Base-by-base conservation (phyloP, 2,329 filamentous ascomycete genomes). In the Pseudogymnoascus sp. region DNA sequence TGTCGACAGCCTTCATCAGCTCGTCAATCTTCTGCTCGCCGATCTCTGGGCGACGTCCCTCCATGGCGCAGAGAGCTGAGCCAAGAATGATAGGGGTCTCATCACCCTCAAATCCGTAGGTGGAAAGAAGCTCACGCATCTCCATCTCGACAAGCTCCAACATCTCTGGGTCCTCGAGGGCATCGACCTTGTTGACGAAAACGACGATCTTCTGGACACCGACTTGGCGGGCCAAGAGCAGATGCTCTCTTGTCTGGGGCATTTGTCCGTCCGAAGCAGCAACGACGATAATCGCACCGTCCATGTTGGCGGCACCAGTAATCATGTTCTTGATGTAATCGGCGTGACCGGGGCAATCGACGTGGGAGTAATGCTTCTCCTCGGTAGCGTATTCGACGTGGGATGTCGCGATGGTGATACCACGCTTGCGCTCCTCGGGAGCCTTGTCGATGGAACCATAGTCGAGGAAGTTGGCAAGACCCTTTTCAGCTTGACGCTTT, bases 271-370 rank as follows among this genome's bases (percentile, higher is more conserved):
- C 95, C 38, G 92, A 96, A 71, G 95, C 95, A 71, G 96, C 96
- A 72, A 99, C 96, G 70, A 99, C 95, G 73, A 99, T 97, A 76
- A 99, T 93, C 73, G 95, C 93, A 73, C 95, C 95, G 73, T 99
- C 95, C 95, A 99, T 99, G 84, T 92, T 96, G 73, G 96, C 93
- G 67, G 95, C 93, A 87, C 95, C 95, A 70, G 95, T 99, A 78
- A 99, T 99, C 95, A 99, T 99, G 88, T 99, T 99, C 87, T 99
- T 99, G 84, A 99, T 97, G 85, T 99, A 99, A 91, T 99, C 95
- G 80, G 95, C 95, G 88, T 99, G 95, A 80, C 95, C 95, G 65
- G 95, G 95, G 80, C 95, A 99, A 86, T 99, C 95, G 82, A 99
- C 95, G 86, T 99, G 95, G 73, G 95, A 95, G 82, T 99, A 99